Base-by-base conservation (phyloP, 2,329 filamentous ascomycete species). In the Aspergillus vadensis region DNA sequence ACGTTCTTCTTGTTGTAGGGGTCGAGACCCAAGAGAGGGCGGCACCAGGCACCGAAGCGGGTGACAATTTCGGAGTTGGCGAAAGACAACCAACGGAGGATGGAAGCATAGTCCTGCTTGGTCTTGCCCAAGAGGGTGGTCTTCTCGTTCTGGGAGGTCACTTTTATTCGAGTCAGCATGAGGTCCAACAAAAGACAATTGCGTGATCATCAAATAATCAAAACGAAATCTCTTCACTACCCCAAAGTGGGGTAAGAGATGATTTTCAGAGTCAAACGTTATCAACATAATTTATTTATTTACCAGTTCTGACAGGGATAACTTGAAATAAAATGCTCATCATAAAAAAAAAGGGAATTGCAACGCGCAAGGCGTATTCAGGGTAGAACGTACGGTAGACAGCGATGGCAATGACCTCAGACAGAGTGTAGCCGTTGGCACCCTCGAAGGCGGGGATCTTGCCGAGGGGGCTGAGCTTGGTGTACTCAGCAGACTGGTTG, bases 141-240 rank as follows among this genome's bases (percentile, higher is more conserved):
- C 90, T 98, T 98, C 89, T 98, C 95, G 81, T 99, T 99, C 85
- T 99, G 95, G 72, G 95, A 98, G 74, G 95, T 92, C 79, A 99
- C 95, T 98, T 14, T 62, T 57, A 61, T 54, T 52, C 54, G 62
- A 69, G 68, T 75, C 68, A 74, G 72, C 54, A 38, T 63, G 25
- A 50, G 27, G 43, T 57, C 49, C 58, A 59, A 55, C 25, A 6
- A 58, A 56, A 49, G 60, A 59, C 32, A 62, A 64, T 53, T 49
- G 63, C 63, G 50, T 61, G 51, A 67, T 61, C 23, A 49, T 30
- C 43, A 54, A 57, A 53, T 57, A 44, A 52, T 39, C 51, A 49
- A 60, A 57, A 65, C 32, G 61, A 63, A 62, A 59, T 63, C 32
- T 47, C 39, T 69, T 65, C 58, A 36, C 32, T 61, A 48, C 63